Conservation (phyloP, 441 rosid species). For the Eruca vesicaria region DNA sequence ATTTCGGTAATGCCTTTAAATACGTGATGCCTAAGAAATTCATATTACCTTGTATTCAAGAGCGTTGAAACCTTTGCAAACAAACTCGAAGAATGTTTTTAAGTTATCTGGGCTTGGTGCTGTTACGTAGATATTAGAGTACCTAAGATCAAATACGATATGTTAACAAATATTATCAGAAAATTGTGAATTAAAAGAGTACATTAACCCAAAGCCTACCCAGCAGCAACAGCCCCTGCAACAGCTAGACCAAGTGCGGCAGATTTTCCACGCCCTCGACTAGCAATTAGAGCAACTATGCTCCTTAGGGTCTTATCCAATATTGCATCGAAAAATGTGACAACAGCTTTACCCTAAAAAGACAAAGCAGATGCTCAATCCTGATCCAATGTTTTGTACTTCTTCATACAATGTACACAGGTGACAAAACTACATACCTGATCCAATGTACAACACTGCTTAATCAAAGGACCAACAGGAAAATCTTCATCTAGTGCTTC, state of each 20-base stretch:
- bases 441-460: constrained; percentile 91
- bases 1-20: neutral
- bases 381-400: constrained; percentile 71
- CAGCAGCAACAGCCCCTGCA: constrained; percentile 94
- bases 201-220: constrained; percentile 48
- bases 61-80: constrained; percentile 80
- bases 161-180: neutral
- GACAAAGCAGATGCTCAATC: neutral
- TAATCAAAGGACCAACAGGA: constrained; percentile 91
- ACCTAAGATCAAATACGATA: constrained; percentile 52
- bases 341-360: constrained; percentile 85
- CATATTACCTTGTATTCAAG: constrained; percentile 80
- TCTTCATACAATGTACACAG: constrained; percentile 41
- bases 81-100: constrained; percentile 87
- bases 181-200: neutral
- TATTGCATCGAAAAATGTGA: constrained; percentile 88
- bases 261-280: constrained; percentile 99
- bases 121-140: constrained; percentile 78
- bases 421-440: constrained; percentile 56
- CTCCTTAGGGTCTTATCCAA: constrained; percentile 82
- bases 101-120: constrained; percentile 96
- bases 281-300: constrained; percentile 87
- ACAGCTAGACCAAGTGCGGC: constrained; percentile 95
- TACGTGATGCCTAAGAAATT: constrained; percentile 9
- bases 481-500: constrained; percentile 79